Evolutionary conservation across 2,329 filamentous ascomycete genomes (phyloP).

Genomic region (Rosellinia necatrix): DNA sequence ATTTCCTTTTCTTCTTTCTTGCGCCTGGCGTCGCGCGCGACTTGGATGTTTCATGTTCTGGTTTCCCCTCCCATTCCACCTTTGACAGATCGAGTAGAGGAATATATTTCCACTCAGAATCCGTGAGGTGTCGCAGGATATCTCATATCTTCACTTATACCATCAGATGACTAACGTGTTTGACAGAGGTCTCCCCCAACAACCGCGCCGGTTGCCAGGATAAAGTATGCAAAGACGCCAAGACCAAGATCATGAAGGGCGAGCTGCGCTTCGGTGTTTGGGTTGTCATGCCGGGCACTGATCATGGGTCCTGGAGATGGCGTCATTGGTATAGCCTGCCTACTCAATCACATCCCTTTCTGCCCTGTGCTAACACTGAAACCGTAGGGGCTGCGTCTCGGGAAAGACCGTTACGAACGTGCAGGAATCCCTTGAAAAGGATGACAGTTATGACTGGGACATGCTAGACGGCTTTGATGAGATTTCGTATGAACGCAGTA

Average conservation of each 20-base stretch:
- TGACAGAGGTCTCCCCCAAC: constrained; percentile 71
- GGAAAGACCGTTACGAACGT: constrained; percentile 72
- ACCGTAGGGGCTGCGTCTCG: constrained; percentile 81
- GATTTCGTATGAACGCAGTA: constrained; percentile 51
- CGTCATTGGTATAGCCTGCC: constrained; percentile 75
- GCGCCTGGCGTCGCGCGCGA: too few relatives aligned
- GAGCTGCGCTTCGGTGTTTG: constrained; percentile 77
- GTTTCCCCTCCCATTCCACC: too few relatives aligned
- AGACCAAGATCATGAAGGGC: constrained; percentile 76
- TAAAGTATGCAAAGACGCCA: constrained; percentile 71
- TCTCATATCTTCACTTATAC: neutral
- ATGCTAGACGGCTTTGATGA: constrained; percentile 83
- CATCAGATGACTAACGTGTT: constrained; percentile 28
- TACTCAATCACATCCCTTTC: neutral
- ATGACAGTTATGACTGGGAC: constrained; percentile 61
- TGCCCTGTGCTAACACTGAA: constrained; percentile 7
- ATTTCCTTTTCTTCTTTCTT: too few relatives aligned
- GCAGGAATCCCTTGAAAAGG: constrained; percentile 57
- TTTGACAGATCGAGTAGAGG: too few relatives aligned
- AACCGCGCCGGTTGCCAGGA: constrained; percentile 77
- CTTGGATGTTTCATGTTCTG: too few relatives aligned
- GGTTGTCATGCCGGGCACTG: constrained; percentile 60
- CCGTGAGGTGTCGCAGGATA: neutral
- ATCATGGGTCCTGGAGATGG: constrained; percentile 72
- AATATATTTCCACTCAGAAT: neutral